Conservation (phyloP, 2,329 filamentous ascomycete species). For the Cladorrhinum sp. region DNA sequence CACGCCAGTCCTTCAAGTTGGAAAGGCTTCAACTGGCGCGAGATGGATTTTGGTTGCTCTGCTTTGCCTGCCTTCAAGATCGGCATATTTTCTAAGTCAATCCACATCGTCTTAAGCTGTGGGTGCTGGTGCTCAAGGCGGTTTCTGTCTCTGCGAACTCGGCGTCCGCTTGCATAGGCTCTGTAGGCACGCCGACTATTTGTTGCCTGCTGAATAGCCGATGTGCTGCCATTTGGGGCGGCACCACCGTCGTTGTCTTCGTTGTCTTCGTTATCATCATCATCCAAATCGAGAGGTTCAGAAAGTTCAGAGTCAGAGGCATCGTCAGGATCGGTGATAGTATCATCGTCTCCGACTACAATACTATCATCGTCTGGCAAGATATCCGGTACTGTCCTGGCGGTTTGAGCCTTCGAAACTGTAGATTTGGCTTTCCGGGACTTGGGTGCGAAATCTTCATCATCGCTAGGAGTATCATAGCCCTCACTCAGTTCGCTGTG, state of each 20-base stretch:
- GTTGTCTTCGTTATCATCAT: constrained; percentile 6
- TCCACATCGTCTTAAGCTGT: constrained; percentile 80
- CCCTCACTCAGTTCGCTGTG: constrained; percentile 2
- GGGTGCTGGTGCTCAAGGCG: constrained; percentile 77
- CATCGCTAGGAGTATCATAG: neutral
- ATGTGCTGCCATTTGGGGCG: neutral
- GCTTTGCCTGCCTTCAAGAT: constrained; percentile 62
- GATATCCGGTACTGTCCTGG: neutral
- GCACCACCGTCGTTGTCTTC: constrained; percentile 4
- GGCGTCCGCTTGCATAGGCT: constrained; percentile 26
- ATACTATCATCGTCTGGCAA: constrained; percentile 12
- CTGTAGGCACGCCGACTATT: constrained; percentile 36
- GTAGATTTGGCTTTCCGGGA: neutral
- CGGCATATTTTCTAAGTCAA: constrained; percentile 65
- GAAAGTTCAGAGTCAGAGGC: constrained; percentile 4
- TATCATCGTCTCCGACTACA: constrained; percentile 2
- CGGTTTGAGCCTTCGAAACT: neutral
- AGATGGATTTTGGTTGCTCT: constrained; percentile 73
- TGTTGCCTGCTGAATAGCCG: constrained; percentile 2
- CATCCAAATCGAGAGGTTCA: constrained; percentile 7
- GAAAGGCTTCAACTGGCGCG: constrained; percentile 82
- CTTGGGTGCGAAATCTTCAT: neutral
- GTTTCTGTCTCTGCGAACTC: constrained; percentile 50
- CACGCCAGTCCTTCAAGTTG: constrained; percentile 91
- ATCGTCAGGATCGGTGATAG: neutral